Conservation (phyloP, 495 filamentous ascomycete genomes). For the Cladorrhinum samala region DNA sequence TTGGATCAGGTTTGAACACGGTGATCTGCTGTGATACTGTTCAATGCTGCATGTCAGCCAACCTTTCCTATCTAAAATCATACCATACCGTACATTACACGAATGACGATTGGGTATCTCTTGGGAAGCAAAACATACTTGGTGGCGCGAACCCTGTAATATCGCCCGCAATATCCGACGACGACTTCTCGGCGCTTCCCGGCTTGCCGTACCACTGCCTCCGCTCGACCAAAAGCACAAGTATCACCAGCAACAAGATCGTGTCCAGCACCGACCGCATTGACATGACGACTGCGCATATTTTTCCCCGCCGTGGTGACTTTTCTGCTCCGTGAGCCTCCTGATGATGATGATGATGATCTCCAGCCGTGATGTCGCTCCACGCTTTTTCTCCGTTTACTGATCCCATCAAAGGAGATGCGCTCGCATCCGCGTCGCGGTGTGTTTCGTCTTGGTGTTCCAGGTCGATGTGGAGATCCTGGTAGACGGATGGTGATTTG, state of each 20-base stretch:
- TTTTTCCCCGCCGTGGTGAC: not conserved
- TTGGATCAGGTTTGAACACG: conserved; percentile 35
- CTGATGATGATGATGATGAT: not conserved
- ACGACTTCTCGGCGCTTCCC: not conserved
- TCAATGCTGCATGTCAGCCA: not conserved
- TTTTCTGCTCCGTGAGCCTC: not conserved
- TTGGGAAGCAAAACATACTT: conserved; percentile 13
- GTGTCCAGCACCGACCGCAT: conserved; percentile 31
- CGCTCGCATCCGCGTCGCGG: not conserved
- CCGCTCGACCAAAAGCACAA: conserved; percentile 27
- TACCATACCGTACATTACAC: not conserved
- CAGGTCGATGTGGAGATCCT: not conserved
- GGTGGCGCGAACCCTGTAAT: conserved; percentile 34
- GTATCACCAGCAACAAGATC: conserved; percentile 28
- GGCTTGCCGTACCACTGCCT: conserved; percentile 5
- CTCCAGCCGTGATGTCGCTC: conserved; percentile 10
- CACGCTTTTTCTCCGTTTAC: conserved; percentile 5
- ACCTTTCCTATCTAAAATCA: not conserved
- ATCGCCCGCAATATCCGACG: conserved; percentile 30
- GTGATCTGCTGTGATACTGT: conserved; percentile 39
- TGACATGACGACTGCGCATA: conserved; percentile 1
- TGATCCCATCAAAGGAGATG: not conserved
- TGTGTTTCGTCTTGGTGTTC: not conserved
- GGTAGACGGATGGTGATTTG: not conserved
- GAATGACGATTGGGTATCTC: not conserved